Conservation (phyloP, 2,329 filamentous ascomycete genomes). For the Incumbomyces lentus region DNA sequence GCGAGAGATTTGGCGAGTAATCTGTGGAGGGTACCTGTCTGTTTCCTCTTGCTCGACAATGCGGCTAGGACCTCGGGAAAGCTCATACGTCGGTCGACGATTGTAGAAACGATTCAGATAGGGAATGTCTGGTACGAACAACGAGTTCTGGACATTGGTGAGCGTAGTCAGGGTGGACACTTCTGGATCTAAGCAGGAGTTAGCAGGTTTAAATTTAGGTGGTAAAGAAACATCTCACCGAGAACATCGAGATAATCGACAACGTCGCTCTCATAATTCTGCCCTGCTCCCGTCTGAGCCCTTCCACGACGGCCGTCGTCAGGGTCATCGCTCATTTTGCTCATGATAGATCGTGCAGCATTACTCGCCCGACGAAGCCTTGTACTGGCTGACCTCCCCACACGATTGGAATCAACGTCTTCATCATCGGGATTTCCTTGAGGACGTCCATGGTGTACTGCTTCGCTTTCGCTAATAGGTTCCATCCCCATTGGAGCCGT, state of each 20-base stretch:
- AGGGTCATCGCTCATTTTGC: constrained; percentile 14
- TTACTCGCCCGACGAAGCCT: constrained; percentile 16
- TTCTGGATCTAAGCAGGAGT: constrained; percentile 56
- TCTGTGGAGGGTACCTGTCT: constrained; percentile 1
- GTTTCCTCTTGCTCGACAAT: background rate
- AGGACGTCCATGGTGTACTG: background rate
- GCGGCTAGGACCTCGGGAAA: constrained; percentile 26
- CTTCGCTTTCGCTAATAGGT: constrained; percentile 9
- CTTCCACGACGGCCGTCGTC: background rate
- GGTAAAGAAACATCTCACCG: constrained; percentile 40
- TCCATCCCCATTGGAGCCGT: constrained; percentile 9
- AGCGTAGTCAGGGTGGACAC: constrained; percentile 72
- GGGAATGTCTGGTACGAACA: constrained; percentile 55
- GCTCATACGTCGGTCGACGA: constrained; percentile 65
- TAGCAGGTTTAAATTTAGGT: constrained; percentile 16
- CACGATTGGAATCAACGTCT: background rate
- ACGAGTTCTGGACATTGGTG: constrained; percentile 81
- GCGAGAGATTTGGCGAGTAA: constrained; percentile 2
- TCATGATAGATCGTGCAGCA: constrained; percentile 17
- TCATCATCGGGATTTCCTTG: background rate
- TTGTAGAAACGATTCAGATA: constrained; percentile 68
- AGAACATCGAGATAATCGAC: constrained; percentile 60
- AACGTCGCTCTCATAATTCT: constrained; percentile 51
- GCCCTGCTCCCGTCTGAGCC: constrained; percentile 5
- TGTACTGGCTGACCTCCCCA: constrained; percentile 8